phyloP scores from a whole-genome alignment of 345 rosid genomes.

The Rhizophora mangle region DNA sequence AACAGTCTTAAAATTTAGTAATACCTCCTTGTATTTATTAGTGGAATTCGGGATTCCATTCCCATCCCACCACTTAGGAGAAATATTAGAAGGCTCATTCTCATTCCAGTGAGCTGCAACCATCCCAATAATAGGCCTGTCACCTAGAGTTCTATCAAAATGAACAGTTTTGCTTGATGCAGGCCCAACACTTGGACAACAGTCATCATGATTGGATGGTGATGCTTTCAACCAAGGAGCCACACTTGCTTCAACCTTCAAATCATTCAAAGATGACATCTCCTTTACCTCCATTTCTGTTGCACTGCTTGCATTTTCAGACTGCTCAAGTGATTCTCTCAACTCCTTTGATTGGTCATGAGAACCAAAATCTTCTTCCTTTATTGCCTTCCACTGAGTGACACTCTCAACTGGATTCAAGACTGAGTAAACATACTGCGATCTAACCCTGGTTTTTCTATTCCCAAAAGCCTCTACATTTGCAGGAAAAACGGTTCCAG shows the following conservation, averaged over 20 bases:
- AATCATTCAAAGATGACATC: conserved; percentile 26
- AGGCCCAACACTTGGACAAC: conserved; percentile 20
- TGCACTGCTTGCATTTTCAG: conserved; percentile 33
- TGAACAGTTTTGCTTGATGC: conserved; percentile 22
- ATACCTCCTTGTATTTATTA: conserved; percentile 90
- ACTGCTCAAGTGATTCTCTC: conserved; percentile 31
- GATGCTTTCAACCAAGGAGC: conserved; percentile 56
- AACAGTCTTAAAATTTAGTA: background rate
- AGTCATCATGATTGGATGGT: conserved; percentile 17
- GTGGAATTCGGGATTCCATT: conserved; percentile 97
- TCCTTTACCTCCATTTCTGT: conserved; percentile 27
- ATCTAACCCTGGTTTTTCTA: conserved; percentile 62
- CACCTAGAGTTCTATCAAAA: conserved; percentile 48
- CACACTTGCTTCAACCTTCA: conserved; percentile 46
- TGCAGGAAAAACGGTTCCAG: conserved; percentile 80
- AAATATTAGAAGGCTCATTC: conserved; percentile 42
- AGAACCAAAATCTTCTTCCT: conserved; percentile 30
- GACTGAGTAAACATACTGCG: conserved; percentile 68
- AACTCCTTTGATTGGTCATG: conserved; percentile 27
- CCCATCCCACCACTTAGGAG: conserved; percentile 94
- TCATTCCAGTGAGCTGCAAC: conserved; percentile 92
- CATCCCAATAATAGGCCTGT: conserved; percentile 87
- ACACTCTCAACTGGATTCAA: conserved; percentile 45
- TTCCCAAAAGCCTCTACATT: conserved; percentile 38
- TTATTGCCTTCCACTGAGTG: conserved; percentile 37